These are phyloP conservation scores for Lyophyllum atratum DNA, from an alignment of 768 basidiomycete genomes.

Conservation along the genomic window DNA sequence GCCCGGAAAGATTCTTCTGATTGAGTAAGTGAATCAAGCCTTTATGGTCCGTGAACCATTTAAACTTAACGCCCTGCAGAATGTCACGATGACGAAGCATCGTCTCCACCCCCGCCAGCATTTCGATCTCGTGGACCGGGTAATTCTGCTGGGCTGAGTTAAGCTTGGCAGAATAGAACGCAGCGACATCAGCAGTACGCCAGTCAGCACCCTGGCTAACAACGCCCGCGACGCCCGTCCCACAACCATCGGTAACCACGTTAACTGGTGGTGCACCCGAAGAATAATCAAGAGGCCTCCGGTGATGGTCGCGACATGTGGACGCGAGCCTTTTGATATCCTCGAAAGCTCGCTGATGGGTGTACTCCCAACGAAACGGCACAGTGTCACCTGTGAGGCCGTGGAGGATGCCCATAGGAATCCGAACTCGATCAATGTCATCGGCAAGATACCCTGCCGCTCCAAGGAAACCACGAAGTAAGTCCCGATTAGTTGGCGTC, in stretches of 20 bases:
- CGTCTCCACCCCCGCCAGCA: not conserved
- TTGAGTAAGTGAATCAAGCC: slow-evolving; percentile 3
- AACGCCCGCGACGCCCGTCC: not conserved
- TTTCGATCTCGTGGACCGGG: not conserved
- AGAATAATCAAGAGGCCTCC: not conserved
- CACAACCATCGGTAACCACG: not conserved
- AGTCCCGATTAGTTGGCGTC: slow-evolving; percentile 20
- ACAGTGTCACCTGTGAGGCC: slow-evolving; percentile 4
- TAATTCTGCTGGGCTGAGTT: slow-evolving; percentile 1
- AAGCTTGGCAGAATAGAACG: not conserved
- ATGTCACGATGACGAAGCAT: not conserved
- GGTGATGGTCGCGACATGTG: slow-evolving; percentile 10
- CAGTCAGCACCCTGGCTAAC: not conserved
- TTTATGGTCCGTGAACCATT: not conserved
- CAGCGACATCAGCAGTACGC: not conserved
- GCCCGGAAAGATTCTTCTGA: not conserved
- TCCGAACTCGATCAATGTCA: slow-evolving; percentile 18
- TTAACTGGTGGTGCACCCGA: not conserved
- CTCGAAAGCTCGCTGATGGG: slow-evolving; percentile 3
- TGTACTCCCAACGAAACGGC: slow-evolving; percentile 13
- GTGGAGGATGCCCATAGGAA: slow-evolving; percentile 27
- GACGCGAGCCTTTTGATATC: slow-evolving; percentile 22
- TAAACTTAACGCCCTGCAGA: not conserved
- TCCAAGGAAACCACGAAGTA: slow-evolving; percentile 31
- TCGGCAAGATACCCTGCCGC: slow-evolving; percentile 32